Base-by-base conservation (phyloP, 208 protist genomes). In the Crithidia mellificae region DNA sequence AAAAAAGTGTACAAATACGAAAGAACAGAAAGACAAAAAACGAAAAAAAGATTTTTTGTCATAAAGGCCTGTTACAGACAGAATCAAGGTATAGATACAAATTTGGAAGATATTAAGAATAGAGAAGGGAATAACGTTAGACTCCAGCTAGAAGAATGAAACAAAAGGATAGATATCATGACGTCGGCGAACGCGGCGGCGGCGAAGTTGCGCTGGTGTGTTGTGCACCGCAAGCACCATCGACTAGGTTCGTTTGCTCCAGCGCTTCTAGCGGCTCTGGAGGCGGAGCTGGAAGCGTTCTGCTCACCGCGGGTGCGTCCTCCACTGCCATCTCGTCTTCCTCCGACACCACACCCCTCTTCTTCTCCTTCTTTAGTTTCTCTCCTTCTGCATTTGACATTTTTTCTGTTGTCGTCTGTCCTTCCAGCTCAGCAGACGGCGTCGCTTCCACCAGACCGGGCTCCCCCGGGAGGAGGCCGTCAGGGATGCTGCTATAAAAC, bases 401-500 rank as follows among this genome's bases (percentile, higher is more conserved):
- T n/a, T n/a, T n/a, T n/a, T n/a, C n/a, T n/a, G n/a, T n/a, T n/a
- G n/a, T n/a, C n/a, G n/a, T n/a, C n/a, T n/a, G n/a, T n/a, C n/a
- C n/a, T n/a, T n/a, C 41, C 17, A n/a, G 17, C 32, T 41, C 19
- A 2, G 32, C 6, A 4, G 53, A 27, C 22, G 53, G n/a, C 11
- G 8, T 2, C 2, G n/a, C 32, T 7, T 43, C 53, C 22, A 15
- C 15, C 24, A 43, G 6, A 27, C 8, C 54, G 7, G 25, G 9
- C 27, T 62, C 56, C 1, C n/a, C 29, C 17, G 25, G 11, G 1
- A 25, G 11, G 12, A 53, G 6, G 6, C 29, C 22, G 6, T 63
- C 57, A n/a, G 22, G 43, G 3, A 63, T 12, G 34, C 19, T 39
- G 20, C 43, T 52, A 54, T 57, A 43, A n/a, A 63, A 68, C n/a